Evolutionary conservation across 257 asterid species (phyloP), one percentile per base, ranked within the genome.

Genomic region (Plectranthus barbatus): DNA sequence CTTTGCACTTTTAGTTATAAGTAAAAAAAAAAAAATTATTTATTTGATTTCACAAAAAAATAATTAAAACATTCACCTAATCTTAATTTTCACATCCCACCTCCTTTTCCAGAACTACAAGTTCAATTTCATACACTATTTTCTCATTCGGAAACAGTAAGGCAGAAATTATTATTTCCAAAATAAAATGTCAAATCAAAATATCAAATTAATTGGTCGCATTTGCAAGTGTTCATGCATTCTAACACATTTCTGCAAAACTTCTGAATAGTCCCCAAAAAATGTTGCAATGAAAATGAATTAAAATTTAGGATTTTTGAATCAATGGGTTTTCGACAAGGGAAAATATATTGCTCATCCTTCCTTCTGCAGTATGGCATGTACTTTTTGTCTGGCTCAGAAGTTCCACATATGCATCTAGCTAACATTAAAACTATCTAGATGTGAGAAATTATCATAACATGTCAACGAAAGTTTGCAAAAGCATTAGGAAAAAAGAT

Each of bases 151-250:
- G 12, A 29, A 40, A 60, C 18, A 40, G 29, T 15, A 0, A 39
- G 18, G 31, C 26, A n/a, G 11, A 26, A 31, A 9, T 13, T 50
- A 23, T 36, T 12, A 37, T 37, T 48, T 64, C 55, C 40, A 48
- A 33, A 20, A 20, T 33, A 19, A 56, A 56, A 17, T 45, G 39
- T 7, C 68, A 17, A 68, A 68, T 11, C 23, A 60, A 45, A 4
- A 54, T 60, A 26, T 41, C 69, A 15, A 60, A 26, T 51, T 58
- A 62, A 62, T 24, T 55, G 46, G 37, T 48, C 33, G 56, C 29
- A 58, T 67, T 29, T 56, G 48, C 46, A 60, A 61, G 33, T 42
- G 40, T 46, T 24, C 13, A 34, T 23, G 18, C 67, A 57, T 56
- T 62, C 67, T 23, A 14, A 14, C n/a, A n/a, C n/a, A 26, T 55